A percentile compares a stretch with the other conserved stretches of the same genome.
Conservation (phyloP, 768 basidiomycete genomes). For the Mycena albidolilacea region DNA sequence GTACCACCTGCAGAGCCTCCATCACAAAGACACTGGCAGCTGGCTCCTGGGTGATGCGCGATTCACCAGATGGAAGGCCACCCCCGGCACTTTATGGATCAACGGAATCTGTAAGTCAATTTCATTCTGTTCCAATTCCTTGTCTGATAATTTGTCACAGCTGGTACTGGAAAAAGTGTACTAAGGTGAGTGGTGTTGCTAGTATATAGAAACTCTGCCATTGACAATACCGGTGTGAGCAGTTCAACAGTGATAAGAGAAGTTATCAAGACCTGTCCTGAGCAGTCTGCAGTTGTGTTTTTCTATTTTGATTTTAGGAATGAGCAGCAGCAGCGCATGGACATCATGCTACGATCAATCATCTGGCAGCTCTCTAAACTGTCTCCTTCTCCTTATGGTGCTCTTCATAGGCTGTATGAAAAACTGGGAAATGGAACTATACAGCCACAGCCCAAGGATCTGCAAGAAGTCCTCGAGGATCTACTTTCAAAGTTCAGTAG, state of each 20-base stretch:
- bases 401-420: background rate
- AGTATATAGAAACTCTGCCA: background rate
- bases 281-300: background rate
- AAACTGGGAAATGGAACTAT: background rate
- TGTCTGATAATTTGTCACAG: too few species aligned
- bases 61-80: background rate
- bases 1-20: background rate
- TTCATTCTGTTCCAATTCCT: too few species aligned
- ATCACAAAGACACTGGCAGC: background rate
- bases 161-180: background rate
- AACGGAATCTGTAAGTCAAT: too few species aligned
- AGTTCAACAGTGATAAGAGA: constrained; percentile 5
- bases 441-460: too few species aligned
- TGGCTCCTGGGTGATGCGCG: background rate
- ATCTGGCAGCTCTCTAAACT: constrained; percentile 2
- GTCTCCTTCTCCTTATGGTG: background rate
- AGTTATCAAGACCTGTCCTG: background rate
- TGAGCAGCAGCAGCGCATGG: background rate
- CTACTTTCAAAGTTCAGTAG: too few species aligned
- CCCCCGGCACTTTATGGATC: background rate
- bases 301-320: too few species aligned
- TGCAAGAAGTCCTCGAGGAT: too few species aligned
- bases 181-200: background rate
- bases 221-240: background rate
- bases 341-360: constrained; percentile 1